A percentile compares a stretch with the other conserved stretches of the same genome.
Evolutionary conservation across 2,329 filamentous ascomycete genomes (phyloP).

Genomic region (Neonectria punicea): DNA sequence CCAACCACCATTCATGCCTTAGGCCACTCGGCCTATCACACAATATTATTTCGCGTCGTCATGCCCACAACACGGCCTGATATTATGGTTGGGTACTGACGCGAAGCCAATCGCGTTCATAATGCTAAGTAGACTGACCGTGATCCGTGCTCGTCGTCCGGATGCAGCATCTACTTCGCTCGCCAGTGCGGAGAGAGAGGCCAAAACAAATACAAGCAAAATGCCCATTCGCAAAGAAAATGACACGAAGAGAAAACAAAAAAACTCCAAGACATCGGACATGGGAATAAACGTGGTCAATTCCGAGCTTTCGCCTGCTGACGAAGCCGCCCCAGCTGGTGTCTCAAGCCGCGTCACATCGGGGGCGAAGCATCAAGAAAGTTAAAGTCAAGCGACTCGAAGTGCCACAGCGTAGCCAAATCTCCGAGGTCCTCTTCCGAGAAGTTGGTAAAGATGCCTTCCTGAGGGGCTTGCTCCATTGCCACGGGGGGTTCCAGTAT

Average conservation of each 20-base stretch:
- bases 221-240: background rate
- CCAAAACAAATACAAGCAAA: background rate
- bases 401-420: slow-evolving; percentile 48
- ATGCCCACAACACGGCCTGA: background rate
- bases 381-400: slow-evolving; percentile 47
- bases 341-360: background rate
- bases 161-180: background rate
- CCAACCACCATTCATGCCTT: background rate
- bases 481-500: background rate
- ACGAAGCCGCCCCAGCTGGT: background rate
- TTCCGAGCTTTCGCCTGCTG: background rate
- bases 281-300: background rate
- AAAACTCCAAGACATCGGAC: background rate
- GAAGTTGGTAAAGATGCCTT: slow-evolving; percentile 42
- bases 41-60: background rate
- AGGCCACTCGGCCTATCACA: background rate
- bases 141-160: background rate
- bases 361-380: slow-evolving; percentile 37
- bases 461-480: slow-evolving; percentile 20
- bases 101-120: background rate
- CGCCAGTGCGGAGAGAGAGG: background rate
- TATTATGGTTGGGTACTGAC: background rate
- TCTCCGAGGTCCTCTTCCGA: slow-evolving; percentile 49
- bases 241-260: background rate
- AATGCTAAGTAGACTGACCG: background rate